Conservation (phyloP, 2,329 filamentous ascomycete species). For the Epichloe gansuensis region DNA sequence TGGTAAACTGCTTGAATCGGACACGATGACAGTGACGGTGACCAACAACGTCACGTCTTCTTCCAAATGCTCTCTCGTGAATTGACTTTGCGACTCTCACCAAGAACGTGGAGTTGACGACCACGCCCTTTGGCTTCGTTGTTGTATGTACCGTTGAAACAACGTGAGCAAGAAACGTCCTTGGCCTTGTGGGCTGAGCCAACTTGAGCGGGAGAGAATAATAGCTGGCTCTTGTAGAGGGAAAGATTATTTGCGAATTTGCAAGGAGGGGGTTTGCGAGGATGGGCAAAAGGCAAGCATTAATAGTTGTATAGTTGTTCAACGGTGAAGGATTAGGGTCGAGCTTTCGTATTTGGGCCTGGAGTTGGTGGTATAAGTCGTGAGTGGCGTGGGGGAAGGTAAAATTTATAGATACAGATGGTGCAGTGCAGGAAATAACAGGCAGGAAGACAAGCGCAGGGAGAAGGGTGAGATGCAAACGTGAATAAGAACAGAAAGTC, state of each 20-base stretch:
- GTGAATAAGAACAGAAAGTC: not conserved
- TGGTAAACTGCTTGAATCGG: not conserved
- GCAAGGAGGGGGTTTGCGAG: not conserved
- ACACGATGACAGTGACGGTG: not conserved
- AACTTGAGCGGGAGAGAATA: conserved; percentile 1
- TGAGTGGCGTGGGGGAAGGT: not conserved
- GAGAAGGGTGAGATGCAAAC: not conserved
- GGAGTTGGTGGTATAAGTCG: not conserved
- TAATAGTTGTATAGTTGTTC: not conserved
- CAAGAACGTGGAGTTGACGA: not conserved
- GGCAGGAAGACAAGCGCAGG: not conserved
- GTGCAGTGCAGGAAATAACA: not conserved
- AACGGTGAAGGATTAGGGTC: not conserved
- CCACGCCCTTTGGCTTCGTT: not conserved
- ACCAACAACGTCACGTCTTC: not conserved
- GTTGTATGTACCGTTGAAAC: not conserved
- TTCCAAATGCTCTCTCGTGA: too few relatives aligned
- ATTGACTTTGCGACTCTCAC: not conserved
- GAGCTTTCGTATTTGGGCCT: not conserved
- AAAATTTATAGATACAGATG: not conserved
- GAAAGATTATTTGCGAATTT: not conserved
- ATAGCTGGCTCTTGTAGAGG: not conserved
- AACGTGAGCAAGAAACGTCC: not conserved
- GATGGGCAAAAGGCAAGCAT: not conserved
- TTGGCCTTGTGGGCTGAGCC: not conserved